phyloP scores from a whole-genome alignment of 2,329 filamentous ascomycete genomes.

The Ceratocystis cacaofunesta region DNA sequence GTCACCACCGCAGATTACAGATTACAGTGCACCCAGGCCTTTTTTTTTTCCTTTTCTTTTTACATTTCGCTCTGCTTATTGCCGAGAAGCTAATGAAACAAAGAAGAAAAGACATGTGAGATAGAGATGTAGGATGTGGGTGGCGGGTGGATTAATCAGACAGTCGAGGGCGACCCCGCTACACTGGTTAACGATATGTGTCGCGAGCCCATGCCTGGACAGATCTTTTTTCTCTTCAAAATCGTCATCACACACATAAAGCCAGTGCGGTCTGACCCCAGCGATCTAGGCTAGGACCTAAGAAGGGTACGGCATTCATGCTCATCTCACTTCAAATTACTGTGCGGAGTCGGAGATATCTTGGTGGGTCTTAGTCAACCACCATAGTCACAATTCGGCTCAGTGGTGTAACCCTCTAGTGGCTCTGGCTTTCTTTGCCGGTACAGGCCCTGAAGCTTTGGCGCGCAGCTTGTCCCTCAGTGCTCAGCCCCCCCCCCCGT shows the following conservation, averaged over 20 bases:
- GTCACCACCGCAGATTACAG: not conserved
- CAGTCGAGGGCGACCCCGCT: no score
- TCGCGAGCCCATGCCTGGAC: no score
- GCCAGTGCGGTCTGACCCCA: not conserved
- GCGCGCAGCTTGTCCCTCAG: not conserved
- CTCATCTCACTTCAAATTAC: not conserved
- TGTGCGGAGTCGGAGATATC: conserved; percentile 2
- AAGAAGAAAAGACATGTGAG: not conserved
- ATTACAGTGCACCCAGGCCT: not conserved
- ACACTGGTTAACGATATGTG: no score
- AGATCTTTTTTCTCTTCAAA: no score
- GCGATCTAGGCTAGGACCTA: not conserved
- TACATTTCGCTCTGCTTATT: not conserved
- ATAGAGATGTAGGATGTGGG: not conserved
- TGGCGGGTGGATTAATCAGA: not conserved
- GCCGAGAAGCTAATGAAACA: not conserved
- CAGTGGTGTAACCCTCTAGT: not conserved
- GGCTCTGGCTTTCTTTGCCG: not conserved
- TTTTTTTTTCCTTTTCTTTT: not conserved
- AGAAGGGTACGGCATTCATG: not conserved
- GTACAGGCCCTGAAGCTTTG: not conserved
- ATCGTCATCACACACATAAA: no score
- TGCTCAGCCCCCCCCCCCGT: not conserved
- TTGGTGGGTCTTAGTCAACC: not conserved
- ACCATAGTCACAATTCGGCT: not conserved